Evolutionary conservation across 306 rosid species (phyloP), one percentile per base, ranked within the genome.

Genomic region (Geum urbanum): DNA sequence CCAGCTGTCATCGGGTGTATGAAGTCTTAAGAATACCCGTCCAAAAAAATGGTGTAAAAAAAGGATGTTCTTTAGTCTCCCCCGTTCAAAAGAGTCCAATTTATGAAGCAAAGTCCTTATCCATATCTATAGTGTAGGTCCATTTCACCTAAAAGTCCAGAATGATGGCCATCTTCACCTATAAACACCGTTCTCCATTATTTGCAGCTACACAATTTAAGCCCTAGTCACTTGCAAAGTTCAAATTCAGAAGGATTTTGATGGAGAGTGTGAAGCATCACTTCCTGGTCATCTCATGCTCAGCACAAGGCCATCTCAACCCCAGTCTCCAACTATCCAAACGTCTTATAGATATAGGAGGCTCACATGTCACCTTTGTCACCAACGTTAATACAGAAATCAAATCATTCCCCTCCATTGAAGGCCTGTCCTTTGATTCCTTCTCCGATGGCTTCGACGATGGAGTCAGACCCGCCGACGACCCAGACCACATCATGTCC

Each of bases 311-410:
- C 52, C 73, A 69, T 58, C 18, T 69, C 19, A 69, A 69, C 62
- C 73, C 63, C 22, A 54, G 63, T 69, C 41, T 69, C 41, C 73
- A 69, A 20, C 73, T 69, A n/a, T 63, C 72, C 12, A 69, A 53
- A 51, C 63, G 47, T 8, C 72, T 69, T 41, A 39, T 69, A 53
- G 19, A 15, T 10, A 4, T 41, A 7, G 63, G 72, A 69, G 37
- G 20, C 9, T 52, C 72, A 53, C 72, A 35, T 19, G 72, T 19
- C 6, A 69, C 63, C 32, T 69, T 52, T 15, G 72, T 45, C 63
- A 69, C 63, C 52, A 4, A 44, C 72, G 11, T 7, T 51, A 50
- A 19, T 37, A 0, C 51, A 40, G 22, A 51, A 53, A 53, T 69
- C 40, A 69, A 53, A 54, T 69, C 63, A 19, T 20, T 52, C 7